Conservation (phyloP, 305 asterid genomes). For the Plantago lanceolata region DNA sequence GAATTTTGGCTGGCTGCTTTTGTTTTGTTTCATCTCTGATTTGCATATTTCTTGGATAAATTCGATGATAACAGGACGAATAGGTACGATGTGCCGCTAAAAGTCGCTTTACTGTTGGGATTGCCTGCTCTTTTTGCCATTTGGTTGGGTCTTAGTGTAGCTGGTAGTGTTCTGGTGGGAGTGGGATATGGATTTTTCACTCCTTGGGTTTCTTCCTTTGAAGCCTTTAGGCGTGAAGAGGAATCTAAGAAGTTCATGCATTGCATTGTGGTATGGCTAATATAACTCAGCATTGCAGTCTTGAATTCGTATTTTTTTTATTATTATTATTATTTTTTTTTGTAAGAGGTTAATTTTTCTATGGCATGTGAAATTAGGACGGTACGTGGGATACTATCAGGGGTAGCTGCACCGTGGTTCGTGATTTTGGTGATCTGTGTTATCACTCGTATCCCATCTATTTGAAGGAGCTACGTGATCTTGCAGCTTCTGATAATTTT, state of each 20-base stretch:
- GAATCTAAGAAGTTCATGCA: constrained; percentile 58
- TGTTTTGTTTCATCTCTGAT: not conserved
- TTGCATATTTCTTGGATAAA: constrained; percentile 9
- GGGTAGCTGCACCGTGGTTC: constrained; percentile 84
- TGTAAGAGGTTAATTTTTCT: constrained; percentile 3
- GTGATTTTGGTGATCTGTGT: constrained; percentile 81
- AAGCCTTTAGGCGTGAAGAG: constrained; percentile 75
- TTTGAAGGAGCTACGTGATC: constrained; percentile 61
- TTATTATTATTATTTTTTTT: too few relatives aligned
- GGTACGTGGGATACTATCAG: constrained; percentile 85
- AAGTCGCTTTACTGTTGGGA: constrained; percentile 64
- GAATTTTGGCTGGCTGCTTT: not conserved
- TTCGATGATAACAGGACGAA: constrained; percentile 45
- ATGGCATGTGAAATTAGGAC: constrained; percentile 44
- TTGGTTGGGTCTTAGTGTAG: constrained; percentile 90
- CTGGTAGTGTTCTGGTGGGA: constrained; percentile 75
- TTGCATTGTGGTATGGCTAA: constrained; percentile 58
- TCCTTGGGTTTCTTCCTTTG: constrained; percentile 92
- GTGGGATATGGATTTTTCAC: constrained; percentile 91
- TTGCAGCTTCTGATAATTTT: constrained; percentile 43
- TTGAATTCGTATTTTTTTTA: too few relatives aligned
- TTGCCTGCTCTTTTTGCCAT: constrained; percentile 75
- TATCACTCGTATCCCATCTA: constrained; percentile 67
- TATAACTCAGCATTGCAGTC: not conserved
- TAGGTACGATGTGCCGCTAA: constrained; percentile 74